Percentiles rank a stretch among this genome's conserved stretches.
phyloP scores from a whole-genome alignment of 768 basidiomycete genomes.

The Kwoniella dendrophila region DNA sequence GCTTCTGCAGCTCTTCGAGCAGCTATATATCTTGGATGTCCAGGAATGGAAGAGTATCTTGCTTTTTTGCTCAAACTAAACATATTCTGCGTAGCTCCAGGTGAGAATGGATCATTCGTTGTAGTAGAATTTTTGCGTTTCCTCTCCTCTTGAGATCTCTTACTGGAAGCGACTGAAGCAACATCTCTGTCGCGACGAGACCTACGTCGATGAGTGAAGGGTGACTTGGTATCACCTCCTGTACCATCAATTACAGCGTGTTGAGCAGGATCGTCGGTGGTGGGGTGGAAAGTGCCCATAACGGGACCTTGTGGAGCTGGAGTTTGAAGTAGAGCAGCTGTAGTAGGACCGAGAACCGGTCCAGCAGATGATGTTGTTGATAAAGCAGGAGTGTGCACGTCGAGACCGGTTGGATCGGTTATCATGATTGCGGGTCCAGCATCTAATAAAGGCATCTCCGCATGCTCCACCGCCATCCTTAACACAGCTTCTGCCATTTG shows the following conservation, averaged over 20 bases:
- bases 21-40: conserved; percentile 45
- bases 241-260: conserved; percentile 50
- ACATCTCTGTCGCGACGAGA: conserved; percentile 32
- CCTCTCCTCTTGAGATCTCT: conserved; percentile 12
- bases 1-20: conserved; percentile 38
- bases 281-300: conserved; percentile 52
- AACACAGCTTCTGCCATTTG: conserved; percentile 26
- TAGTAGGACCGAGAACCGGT: conserved; percentile 7
- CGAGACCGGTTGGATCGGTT: conserved; percentile 31
- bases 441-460: conserved; percentile 12
- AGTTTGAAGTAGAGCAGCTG: conserved; percentile 17
- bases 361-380: conserved; percentile 24
- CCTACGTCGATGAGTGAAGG: conserved; percentile 47
- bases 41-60: conserved; percentile 50
- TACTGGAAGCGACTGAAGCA: conserved; percentile 23
- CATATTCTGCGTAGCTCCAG: conserved; percentile 6
- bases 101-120: conserved; percentile 37
- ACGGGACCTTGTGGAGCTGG: conserved; percentile 25
- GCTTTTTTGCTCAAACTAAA: conserved; percentile 29
- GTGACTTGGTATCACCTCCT: conserved; percentile 41
- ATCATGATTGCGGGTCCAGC: conserved; percentile 34
- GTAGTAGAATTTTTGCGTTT: conserved; percentile 29
- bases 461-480: conserved; percentile 22
- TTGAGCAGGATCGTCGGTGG: conserved; percentile 41
- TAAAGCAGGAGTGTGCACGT: conserved; percentile 25